These are phyloP conservation scores for Rosa persica DNA, from an alignment of 306 rosid genomes.

Conservation along the genomic window DNA sequence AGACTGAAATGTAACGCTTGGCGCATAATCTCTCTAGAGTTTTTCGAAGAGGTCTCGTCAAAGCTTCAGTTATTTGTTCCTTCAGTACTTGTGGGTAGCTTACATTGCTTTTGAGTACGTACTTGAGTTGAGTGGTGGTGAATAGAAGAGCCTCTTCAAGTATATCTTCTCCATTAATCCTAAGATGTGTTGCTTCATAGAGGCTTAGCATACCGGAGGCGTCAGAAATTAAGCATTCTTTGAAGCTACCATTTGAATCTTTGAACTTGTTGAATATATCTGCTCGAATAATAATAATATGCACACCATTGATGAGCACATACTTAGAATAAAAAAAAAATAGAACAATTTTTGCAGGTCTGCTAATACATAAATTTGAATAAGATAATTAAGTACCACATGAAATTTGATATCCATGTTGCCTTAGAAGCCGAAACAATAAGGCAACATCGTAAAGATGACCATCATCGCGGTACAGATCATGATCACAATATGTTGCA, in stretches of 20 bases:
- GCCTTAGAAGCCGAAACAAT: conserved; percentile 27
- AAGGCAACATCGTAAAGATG: conserved; percentile 20
- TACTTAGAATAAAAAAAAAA: no score
- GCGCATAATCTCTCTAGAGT: conserved; percentile 27
- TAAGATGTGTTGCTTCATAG: conserved; percentile 21
- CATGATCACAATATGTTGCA: background rate
- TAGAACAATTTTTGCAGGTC: no score
- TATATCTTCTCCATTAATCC: conserved; percentile 6
- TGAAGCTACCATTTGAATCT: background rate
- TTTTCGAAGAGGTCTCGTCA: conserved; percentile 7
- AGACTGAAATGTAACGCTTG: conserved; percentile 17
- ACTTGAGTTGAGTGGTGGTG: conserved; percentile 23
- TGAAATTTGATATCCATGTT: conserved; percentile 8
- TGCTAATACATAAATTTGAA: no score
- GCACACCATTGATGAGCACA: no score
- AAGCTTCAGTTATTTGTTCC: conserved; percentile 9
- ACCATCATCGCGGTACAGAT: background rate
- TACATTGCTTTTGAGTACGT: background rate
- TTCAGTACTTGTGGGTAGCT: background rate
- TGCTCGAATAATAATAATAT: background rate
- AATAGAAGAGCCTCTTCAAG: background rate
- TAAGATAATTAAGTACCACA: background rate
- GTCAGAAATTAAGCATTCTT: background rate
- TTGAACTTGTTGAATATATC: background rate
- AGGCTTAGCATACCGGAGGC: conserved; percentile 18